Conservation (phyloP, 352 stramenopile genomes). For the Phytopythium sindhum region DNA sequence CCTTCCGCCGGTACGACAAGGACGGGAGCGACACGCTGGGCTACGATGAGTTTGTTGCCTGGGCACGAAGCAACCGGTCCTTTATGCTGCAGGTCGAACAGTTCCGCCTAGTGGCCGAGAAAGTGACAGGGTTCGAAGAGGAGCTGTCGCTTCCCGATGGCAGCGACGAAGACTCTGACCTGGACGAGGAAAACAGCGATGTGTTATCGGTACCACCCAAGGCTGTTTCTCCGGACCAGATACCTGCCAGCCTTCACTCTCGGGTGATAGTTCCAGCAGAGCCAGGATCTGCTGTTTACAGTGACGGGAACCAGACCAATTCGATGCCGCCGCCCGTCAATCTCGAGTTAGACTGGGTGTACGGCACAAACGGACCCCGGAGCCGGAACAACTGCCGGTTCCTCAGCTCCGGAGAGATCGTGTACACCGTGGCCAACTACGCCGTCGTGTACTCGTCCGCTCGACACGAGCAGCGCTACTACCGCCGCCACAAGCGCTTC, state of each 20-base stretch:
- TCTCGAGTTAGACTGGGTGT: slow-evolving; percentile 73
- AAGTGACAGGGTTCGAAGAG: slow-evolving; percentile 59
- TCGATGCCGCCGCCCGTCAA: slow-evolving; percentile 55
- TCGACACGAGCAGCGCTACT: slow-evolving; percentile 67
- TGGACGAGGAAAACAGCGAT: slow-evolving; percentile 16
- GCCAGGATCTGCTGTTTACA: background rate
- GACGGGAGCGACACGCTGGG: slow-evolving; percentile 37
- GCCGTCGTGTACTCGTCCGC: slow-evolving; percentile 65
- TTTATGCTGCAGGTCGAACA: slow-evolving; percentile 86
- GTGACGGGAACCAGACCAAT: background rate
- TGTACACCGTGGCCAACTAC: slow-evolving; percentile 76
- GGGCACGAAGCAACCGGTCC: slow-evolving; percentile 76
- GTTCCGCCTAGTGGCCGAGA: slow-evolving; percentile 71
- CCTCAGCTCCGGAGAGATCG: slow-evolving; percentile 48
- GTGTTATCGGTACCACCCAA: background rate
- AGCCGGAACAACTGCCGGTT: slow-evolving; percentile 48
- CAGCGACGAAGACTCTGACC: slow-evolving; percentile 74
- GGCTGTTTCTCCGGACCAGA: too few species aligned
- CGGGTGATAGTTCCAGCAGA: background rate
- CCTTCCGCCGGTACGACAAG: slow-evolving; percentile 55
- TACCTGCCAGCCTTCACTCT: background rate
- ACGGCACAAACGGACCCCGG: slow-evolving; percentile 50
- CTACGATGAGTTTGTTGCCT: slow-evolving; percentile 81
- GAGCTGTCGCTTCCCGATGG: slow-evolving; percentile 56
- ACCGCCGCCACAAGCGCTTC: slow-evolving; percentile 49